phyloP scores from a whole-genome alignment of 2,329 filamentous ascomycete genomes.

The Raffaelea ambrosiae region DNA sequence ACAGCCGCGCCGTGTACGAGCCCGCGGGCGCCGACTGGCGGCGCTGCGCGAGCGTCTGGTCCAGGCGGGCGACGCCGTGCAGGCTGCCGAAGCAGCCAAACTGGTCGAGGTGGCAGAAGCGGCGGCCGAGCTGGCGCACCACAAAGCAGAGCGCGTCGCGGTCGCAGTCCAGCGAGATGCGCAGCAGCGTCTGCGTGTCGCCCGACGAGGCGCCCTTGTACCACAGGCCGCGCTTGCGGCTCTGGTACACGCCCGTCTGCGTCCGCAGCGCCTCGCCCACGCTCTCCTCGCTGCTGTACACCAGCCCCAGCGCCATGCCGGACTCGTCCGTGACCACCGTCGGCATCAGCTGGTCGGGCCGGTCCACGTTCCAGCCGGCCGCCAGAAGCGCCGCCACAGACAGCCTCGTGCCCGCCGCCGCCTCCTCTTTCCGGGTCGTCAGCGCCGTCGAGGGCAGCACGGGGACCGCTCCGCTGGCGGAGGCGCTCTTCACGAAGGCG shows the following conservation, averaged over 20 bases:
- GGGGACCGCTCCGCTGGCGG: conserved; percentile 53
- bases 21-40: conserved; percentile 77
- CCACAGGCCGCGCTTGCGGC: conserved; percentile 90
- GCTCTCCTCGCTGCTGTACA: conserved; percentile 91
- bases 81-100: conserved; percentile 88
- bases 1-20: conserved; percentile 89
- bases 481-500: conserved; percentile 36
- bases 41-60: conserved; percentile 76
- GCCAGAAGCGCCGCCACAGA: conserved; percentile 65
- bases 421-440: conserved; percentile 64
- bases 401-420: conserved; percentile 38
- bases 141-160: conserved; percentile 85
- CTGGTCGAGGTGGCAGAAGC: conserved; percentile 90
- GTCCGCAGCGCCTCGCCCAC: conserved; percentile 78
- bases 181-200: conserved; percentile 82
- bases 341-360: conserved; percentile 73
- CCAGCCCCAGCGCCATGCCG: conserved; percentile 75
- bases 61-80: conserved; percentile 70
- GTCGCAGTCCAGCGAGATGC: conserved; percentile 84
- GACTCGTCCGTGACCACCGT: conserved; percentile 88
- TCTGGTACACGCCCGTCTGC: conserved; percentile 80
- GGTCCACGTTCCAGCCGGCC: conserved; percentile 69
- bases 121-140: conserved; percentile 77
- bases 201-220: conserved; percentile 94
- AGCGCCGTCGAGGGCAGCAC: conserved; percentile 64